A percentile compares a stretch with the other conserved stretches of the same genome.
Conservation (phyloP, 2,329 filamentous ascomycete genomes). For the Cytospora paraplurivora region DNA sequence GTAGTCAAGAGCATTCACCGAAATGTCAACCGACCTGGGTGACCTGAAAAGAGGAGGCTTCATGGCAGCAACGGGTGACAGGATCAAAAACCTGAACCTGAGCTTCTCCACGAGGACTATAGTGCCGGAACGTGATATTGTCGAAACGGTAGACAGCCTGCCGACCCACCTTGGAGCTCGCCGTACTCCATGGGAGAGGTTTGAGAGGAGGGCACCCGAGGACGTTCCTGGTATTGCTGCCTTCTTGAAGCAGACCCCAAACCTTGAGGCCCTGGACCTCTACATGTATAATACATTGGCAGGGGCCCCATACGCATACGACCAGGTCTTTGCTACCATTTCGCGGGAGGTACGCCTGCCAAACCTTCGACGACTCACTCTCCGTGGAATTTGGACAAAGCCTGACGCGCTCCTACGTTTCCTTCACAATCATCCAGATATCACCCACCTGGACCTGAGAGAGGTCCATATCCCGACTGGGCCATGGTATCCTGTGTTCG, state of each 20-base stretch:
- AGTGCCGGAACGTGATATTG: background rate
- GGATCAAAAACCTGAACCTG: constrained; percentile 7
- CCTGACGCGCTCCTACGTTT: constrained; percentile 1
- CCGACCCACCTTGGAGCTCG: constrained; percentile 1
- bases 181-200: background rate
- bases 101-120: constrained; percentile 6
- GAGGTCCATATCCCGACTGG: constrained; percentile 5
- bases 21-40: background rate
- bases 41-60: background rate
- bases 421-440: background rate
- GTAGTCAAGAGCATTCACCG: background rate
- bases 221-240: constrained; percentile 1
- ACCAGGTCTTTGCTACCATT: background rate
- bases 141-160: background rate
- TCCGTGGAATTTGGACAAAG: constrained; percentile 2
- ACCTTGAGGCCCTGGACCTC: constrained; percentile 12
- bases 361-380: constrained; percentile 3
- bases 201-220: background rate
- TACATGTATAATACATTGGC: constrained; percentile 11
- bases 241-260: constrained; percentile 11
- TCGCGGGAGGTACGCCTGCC: constrained; percentile 3
- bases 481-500: constrained; percentile 3
- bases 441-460: constrained; percentile 3
- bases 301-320: background rate
- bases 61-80: background rate